These are phyloP conservation scores for Naematelia encephala DNA, from an alignment of 768 basidiomycete genomes.

Conservation along the genomic window DNA sequence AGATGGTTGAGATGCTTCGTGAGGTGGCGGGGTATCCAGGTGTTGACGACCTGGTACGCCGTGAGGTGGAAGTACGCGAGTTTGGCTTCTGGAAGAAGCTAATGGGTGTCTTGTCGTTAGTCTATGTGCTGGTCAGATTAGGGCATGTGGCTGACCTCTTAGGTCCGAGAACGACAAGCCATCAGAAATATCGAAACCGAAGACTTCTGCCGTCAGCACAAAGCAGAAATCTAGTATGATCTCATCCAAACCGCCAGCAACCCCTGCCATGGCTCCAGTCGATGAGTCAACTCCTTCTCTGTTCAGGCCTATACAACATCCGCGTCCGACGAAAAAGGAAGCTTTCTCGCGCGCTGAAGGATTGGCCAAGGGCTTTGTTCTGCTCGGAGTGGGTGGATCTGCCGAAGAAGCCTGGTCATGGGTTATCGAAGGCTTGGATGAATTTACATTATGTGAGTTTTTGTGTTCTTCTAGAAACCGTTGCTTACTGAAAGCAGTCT, in stretches of 20 bases:
- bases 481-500: conserved; percentile 42
- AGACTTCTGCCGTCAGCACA: background rate
- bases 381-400: conserved; percentile 61
- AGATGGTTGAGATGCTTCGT: conserved; percentile 31
- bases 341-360: conserved; percentile 66
- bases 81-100: conserved; percentile 42
- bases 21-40: conserved; percentile 38
- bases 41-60: conserved; percentile 27
- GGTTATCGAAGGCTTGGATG: conserved; percentile 71
- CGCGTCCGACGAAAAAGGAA: conserved; percentile 38
- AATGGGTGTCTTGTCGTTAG: conserved; percentile 22
- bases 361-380: conserved; percentile 68
- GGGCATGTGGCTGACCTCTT: background rate
- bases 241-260: background rate
- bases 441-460: conserved; percentile 63
- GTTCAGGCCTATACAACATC: conserved; percentile 55
- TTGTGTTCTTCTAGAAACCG: background rate
- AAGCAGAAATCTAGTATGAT: background rate
- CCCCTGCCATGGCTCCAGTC: background rate
- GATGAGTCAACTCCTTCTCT: conserved; percentile 11
- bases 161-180: conserved; percentile 47
- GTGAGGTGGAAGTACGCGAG: conserved; percentile 41
- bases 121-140: background rate
- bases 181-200: background rate
- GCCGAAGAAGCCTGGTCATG: conserved; percentile 81